These are phyloP conservation scores for Paraleonurus japonicus DNA, from an alignment of 257 asterid species.

Conservation along the genomic window DNA sequence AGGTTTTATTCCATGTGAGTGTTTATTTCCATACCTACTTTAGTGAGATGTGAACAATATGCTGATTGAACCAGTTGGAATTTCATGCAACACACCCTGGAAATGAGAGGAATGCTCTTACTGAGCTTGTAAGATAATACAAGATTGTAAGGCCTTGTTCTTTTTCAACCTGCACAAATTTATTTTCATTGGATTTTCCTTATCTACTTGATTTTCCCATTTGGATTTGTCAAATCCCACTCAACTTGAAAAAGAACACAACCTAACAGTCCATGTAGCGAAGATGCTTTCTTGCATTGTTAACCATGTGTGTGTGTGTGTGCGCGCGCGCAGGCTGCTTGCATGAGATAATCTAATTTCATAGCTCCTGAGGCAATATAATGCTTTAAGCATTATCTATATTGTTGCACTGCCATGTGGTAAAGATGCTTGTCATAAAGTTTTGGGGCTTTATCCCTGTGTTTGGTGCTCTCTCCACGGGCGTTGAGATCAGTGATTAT, in stretches of 20 bases:
- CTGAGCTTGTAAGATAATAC: background rate
- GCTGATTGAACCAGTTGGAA: background rate
- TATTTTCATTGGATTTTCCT: too few species aligned
- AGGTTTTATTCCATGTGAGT: background rate
- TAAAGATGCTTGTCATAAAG: background rate
- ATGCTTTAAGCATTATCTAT: background rate
- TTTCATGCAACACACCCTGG: background rate
- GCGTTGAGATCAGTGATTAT: background rate
- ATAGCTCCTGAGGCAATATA: background rate
- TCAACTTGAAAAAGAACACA: too few species aligned
- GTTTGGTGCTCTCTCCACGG: background rate
- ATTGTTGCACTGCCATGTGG: background rate
- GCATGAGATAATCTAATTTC: background rate
- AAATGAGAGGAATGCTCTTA: background rate
- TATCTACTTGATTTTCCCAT: too few species aligned
- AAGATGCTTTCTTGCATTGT: background rate
- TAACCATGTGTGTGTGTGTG: too few species aligned
- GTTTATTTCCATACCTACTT: background rate
- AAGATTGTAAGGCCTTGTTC: background rate
- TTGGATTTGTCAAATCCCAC: too few species aligned
- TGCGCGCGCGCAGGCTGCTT: too few species aligned
- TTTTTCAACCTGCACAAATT: too few species aligned
- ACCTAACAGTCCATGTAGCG: background rate
- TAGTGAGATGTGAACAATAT: background rate
- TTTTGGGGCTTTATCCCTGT: too few species aligned